Percentiles rank a stretch among this genome's conserved stretches.
Evolutionary conservation across 1,284 basidiomycete genomes (phyloP).

Genomic region (Phenoliferia sp.): DNA sequence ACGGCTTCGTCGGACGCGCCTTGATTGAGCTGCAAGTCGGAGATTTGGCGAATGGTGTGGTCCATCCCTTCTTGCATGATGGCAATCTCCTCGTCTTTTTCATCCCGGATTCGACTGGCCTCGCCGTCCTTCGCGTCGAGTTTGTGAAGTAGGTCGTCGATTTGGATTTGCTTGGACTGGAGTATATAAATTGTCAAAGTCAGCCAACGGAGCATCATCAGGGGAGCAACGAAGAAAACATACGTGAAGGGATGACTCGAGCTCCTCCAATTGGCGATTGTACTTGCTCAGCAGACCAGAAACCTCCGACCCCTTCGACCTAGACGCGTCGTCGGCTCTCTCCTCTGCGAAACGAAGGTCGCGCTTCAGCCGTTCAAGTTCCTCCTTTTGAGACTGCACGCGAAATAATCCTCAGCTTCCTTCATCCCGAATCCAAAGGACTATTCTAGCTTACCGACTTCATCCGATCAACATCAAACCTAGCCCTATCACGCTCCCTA

Average conservation of each 20-base stretch:
- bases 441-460: conserved; percentile 57
- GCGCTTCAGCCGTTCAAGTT: conserved; percentile 84
- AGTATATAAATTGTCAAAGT: conserved; percentile 21
- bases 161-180: conserved; percentile 86
- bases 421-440: neutral
- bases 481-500: conserved; percentile 88
- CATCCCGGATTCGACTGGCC: conserved; percentile 74
- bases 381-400: conserved; percentile 77
- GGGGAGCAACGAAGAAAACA: conserved; percentile 43
- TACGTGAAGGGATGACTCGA: conserved; percentile 88
- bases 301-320: conserved; percentile 89
- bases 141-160: conserved; percentile 80
- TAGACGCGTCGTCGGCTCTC: conserved; percentile 86
- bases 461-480: conserved; percentile 93
- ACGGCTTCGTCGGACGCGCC: conserved; percentile 81
- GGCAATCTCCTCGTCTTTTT: conserved; percentile 94
- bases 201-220: neutral
- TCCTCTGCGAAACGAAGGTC: conserved; percentile 97
- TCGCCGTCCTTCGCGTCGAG: conserved; percentile 70
- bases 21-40: conserved; percentile 80
- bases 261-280: conserved; percentile 90
- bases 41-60: conserved; percentile 81
- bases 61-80: conserved; percentile 98
- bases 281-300: conserved; percentile 84
- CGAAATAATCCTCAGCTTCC: neutral